Evolutionary conservation across 257 asterid species (phyloP).

Genomic region (Solanum sitiens): DNA sequence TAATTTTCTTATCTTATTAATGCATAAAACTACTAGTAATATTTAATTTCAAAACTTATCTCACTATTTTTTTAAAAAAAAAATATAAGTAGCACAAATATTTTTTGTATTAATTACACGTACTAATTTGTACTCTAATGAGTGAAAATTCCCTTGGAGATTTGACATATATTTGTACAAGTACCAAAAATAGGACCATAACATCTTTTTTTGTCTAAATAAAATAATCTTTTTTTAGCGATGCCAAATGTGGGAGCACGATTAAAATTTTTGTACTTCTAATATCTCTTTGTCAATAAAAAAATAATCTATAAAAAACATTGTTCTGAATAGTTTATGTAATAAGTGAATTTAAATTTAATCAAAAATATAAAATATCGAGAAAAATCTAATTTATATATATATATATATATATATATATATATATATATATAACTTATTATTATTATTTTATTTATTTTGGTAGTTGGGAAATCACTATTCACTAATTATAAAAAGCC

Average conservation of each 20-base stretch:
- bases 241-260: neutral
- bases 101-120: neutral
- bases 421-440: no score
- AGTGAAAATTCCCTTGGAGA: neutral
- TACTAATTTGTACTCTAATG: neutral
- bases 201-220: neutral
- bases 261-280: accelerated
- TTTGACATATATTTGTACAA: neutral
- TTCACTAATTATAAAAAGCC: neutral
- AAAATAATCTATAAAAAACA: neutral
- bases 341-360: neutral
- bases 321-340: accelerated
- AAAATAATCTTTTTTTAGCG: neutral
- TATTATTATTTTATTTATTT: neutral
- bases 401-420: no score
- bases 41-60: neutral
- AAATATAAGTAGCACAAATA: neutral
- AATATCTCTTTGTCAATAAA: neutral
- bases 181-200: neutral
- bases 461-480: neutral
- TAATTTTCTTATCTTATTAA: neutral
- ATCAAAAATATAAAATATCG: neutral
- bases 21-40: neutral
- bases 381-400: no score
- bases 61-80: neutral